phyloP scores from a whole-genome alignment of 495 filamentous ascomycete species.

The Aspergillus ellipticus region DNA sequence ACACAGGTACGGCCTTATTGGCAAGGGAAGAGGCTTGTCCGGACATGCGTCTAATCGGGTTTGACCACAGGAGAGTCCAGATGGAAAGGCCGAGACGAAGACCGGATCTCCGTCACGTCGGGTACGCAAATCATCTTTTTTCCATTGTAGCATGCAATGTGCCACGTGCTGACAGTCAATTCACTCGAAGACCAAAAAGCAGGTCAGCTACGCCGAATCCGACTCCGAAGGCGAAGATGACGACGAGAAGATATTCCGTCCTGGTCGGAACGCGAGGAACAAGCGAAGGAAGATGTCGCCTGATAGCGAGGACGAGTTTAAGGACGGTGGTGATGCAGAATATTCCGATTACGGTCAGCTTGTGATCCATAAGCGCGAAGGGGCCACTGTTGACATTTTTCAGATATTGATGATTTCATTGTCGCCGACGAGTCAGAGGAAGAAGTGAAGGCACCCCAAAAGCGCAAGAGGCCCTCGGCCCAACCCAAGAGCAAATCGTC shows the following conservation, averaged over 20 bases:
- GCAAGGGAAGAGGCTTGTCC: not conserved
- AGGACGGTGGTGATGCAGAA: constrained; percentile 48
- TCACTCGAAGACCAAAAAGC: constrained; percentile 38
- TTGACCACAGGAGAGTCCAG: constrained; percentile 14
- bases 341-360: constrained; percentile 61
- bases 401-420: constrained; percentile 81
- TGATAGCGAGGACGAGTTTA: constrained; percentile 67
- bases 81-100: constrained; percentile 16
- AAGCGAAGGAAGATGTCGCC: constrained; percentile 53
- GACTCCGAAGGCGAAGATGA: constrained; percentile 55
- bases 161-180: not conserved
- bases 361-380: not conserved
- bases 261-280: constrained; percentile 34
- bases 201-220: constrained; percentile 46
- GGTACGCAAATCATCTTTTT: constrained; percentile 23
- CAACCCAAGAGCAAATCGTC: constrained; percentile 54
- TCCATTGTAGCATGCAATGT: not conserved
- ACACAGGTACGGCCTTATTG: constrained; percentile 18
- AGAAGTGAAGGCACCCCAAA: constrained; percentile 62
- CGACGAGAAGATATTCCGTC: constrained; percentile 49
- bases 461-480: constrained; percentile 62
- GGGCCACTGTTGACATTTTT: constrained; percentile 17
- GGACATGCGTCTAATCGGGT: not conserved
- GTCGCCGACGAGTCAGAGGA: constrained; percentile 78
- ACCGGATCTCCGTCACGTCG: constrained; percentile 44